phyloP scores from a whole-genome alignment of 202 grass and related monocot species.

The Panicum hallii region DNA sequence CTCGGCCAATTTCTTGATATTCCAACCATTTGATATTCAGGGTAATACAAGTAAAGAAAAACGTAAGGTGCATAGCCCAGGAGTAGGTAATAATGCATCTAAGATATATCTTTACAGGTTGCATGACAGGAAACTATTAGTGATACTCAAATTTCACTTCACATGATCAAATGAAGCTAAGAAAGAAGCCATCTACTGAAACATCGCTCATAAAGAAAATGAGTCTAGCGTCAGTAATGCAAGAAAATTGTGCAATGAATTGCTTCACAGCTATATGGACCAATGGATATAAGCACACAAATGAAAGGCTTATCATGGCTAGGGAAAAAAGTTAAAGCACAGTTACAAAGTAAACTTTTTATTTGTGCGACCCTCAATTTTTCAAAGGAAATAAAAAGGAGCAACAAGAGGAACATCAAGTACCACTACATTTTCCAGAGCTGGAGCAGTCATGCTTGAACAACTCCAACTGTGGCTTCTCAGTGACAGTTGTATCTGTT shows the following conservation, averaged over 20 bases:
- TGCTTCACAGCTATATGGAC: background rate
- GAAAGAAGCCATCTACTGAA: conserved; percentile 8
- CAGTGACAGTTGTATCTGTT: conserved; percentile 46
- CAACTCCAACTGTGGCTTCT: conserved; percentile 55
- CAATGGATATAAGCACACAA: background rate
- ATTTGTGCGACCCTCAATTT: background rate
- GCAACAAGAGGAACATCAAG: conserved; percentile 44
- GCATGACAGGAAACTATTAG: conserved; percentile 8
- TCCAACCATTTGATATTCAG: conserved; percentile 25
- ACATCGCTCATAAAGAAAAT: background rate
- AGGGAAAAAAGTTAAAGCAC: background rate
- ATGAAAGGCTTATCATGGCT: background rate
- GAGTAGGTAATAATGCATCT: background rate
- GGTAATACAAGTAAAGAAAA: conserved; percentile 15
- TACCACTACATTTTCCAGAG: conserved; percentile 84
- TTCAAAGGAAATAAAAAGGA: conserved; percentile 28
- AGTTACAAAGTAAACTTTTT: background rate
- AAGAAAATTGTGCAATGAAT: conserved; percentile 26
- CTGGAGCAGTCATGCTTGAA: conserved; percentile 67
- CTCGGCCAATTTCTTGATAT: conserved; percentile 2
- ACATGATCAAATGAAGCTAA: conserved; percentile 13
- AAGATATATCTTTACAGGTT: conserved; percentile 1
- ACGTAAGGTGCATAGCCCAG: background rate
- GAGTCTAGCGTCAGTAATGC: background rate
- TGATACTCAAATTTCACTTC: background rate